These are phyloP conservation scores for Cercophora samala DNA, from an alignment of 495 filamentous ascomycete genomes.

Conservation along the genomic window DNA sequence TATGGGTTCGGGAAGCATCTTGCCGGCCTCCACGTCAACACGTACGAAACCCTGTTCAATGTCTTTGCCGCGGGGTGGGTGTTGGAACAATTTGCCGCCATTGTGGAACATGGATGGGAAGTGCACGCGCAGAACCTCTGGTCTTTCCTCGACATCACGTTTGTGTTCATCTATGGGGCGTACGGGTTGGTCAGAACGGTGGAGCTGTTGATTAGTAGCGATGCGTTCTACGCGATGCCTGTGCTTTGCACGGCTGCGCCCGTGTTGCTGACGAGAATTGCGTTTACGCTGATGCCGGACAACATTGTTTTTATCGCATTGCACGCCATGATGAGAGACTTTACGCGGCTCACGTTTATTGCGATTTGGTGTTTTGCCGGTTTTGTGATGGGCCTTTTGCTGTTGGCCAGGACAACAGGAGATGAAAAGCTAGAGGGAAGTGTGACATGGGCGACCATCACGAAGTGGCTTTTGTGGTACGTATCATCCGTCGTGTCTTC, in stretches of 20 bases:
- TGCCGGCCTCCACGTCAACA: slow-evolving; percentile 35
- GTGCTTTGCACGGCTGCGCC: slow-evolving; percentile 60
- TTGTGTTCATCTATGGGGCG: slow-evolving; percentile 51
- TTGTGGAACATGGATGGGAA: slow-evolving; percentile 65
- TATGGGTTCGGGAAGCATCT: slow-evolving; percentile 42
- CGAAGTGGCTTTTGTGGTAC: slow-evolving; percentile 62
- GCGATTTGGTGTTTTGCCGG: slow-evolving; percentile 64
- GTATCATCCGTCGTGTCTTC: background rate
- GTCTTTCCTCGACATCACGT: slow-evolving; percentile 64
- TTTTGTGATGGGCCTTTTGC: slow-evolving; percentile 59
- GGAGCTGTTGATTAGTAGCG: slow-evolving; percentile 38
- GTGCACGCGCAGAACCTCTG: slow-evolving; percentile 67
- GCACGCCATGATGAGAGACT: slow-evolving; percentile 64
- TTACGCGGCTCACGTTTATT: slow-evolving; percentile 57
- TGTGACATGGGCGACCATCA: slow-evolving; percentile 48
- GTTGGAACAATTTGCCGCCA: slow-evolving; percentile 59
- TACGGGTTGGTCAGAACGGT: slow-evolving; percentile 56
- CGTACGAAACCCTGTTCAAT: slow-evolving; percentile 51
- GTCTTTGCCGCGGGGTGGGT: slow-evolving; percentile 60
- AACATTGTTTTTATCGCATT: slow-evolving; percentile 66
- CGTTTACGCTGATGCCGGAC: slow-evolving; percentile 64
- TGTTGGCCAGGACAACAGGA: slow-evolving; percentile 44
- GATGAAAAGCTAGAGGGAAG: slow-evolving; percentile 32
- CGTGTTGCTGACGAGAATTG: slow-evolving; percentile 58
- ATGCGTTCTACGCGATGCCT: slow-evolving; percentile 51